These are phyloP conservation scores for Trifolium dubium DNA, from an alignment of 306 rosid genomes.

Conservation along the genomic window DNA sequence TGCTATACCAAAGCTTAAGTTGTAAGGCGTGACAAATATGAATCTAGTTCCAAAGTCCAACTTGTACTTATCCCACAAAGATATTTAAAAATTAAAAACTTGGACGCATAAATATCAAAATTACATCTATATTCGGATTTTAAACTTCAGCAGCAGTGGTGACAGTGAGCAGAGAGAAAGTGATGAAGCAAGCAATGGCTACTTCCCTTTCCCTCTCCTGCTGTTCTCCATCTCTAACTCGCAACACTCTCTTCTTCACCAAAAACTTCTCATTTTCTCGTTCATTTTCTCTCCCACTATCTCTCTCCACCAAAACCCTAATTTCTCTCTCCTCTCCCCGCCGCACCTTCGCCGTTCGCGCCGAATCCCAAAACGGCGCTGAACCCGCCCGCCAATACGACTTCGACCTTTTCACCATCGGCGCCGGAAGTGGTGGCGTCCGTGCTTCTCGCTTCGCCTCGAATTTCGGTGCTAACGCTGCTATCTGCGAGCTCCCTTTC, in stretches of 20 bases:
- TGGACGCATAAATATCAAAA: too few species aligned
- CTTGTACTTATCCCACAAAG: too few species aligned
- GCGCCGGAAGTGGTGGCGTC: constrained; percentile 96
- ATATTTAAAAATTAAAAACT: too few species aligned
- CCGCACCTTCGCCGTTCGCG: constrained; percentile 47
- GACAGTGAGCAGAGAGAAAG: not conserved
- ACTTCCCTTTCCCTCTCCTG: constrained; percentile 37
- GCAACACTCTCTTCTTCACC: constrained; percentile 32
- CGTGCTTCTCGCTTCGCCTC: constrained; percentile 87
- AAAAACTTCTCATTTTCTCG: constrained; percentile 35
- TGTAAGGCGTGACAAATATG: too few species aligned
- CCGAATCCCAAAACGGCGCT: constrained; percentile 57
- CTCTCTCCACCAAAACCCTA: constrained; percentile 40
- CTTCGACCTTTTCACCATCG: constrained; percentile 91
- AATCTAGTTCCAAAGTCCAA: too few species aligned
- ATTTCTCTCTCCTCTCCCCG: constrained; percentile 29
- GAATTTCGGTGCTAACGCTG: constrained; percentile 74
- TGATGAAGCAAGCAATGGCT: constrained; percentile 37
- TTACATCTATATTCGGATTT: too few species aligned
- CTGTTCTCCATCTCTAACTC: constrained; percentile 42
- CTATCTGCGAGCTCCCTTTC: constrained; percentile 96
- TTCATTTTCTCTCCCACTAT: not conserved
- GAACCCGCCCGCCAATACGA: constrained; percentile 62
- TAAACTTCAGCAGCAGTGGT: too few species aligned
- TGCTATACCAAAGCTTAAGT: too few species aligned